Base-by-base conservation (phyloP, 768 basidiomycete genomes). In the Tricholoma matsutake region DNA sequence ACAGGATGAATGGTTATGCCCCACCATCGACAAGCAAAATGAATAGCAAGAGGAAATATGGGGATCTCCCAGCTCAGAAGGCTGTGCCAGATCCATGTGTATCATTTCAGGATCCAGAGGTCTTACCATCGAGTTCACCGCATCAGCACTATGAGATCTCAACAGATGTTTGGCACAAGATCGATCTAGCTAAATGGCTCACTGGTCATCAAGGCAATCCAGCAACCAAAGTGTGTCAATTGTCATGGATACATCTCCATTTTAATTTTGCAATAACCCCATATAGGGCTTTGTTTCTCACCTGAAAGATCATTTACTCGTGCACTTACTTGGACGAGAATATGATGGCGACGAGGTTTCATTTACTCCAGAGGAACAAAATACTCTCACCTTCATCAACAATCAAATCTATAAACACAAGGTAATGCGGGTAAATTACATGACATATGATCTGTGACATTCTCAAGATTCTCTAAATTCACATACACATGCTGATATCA, bases 391-490 rank as follows among this genome's bases (percentile, higher is more conserved):
- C 18, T 56, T 73, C 47, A 28, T 47, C 3, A 72, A 72, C 61
- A 29, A 72, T 62, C 63, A 32, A 35, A 63, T 75, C 25, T 79
- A 67, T 39, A 37, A 7, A 9, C 73, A 76, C 65, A 75, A 74
- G 43, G 57, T 64, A 0, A 14, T 80, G 0, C 70, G 69, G 0
- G 45, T 81, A 41, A 78, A 78, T 63, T 79, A 76, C 60, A 78
- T 75, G 0, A 77, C 75, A 0, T 81, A 81, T 58, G 75, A 82
- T 64, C 59, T 78, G 1, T 72, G 70, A 0, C 65, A 69, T 1
- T 56, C 62, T 2, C 78, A 81, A 62, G 79, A 82, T 52, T 61
- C 67, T 0, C 60, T 81, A 34, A 77, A 77, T 34, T 68, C 71
- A 0, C 29, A 60, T 0, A 73, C 66, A 0, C 72, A 76, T 34